Base-by-base conservation (phyloP, 495 filamentous ascomycete genomes). In the Cercophora newfieldiana region DNA sequence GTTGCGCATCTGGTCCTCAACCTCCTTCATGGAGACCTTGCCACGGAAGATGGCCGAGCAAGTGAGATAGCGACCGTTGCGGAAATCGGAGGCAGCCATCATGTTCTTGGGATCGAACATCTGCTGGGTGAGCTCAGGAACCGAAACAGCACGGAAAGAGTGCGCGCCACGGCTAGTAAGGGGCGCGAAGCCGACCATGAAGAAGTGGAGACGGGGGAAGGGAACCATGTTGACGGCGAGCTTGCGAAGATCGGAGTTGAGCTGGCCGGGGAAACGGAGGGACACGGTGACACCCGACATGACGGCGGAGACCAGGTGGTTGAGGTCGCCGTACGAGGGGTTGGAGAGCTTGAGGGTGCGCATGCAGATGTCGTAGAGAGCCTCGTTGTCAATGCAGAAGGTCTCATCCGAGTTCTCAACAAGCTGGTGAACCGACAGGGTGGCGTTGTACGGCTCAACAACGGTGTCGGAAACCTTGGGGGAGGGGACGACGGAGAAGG, bases 91-190 rank as follows among this genome's bases (percentile, higher is more conserved):
- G 63, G 95, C 95, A 81, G 95, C 95, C 95, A 99, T 99, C 95
- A 99, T 99, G 88, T 99, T 99, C 91, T 99, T 99, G 75, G 95
- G 95, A 86, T 99, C 95, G 86, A 92, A 99, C 93, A 99, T 99
- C 82, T 99, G 95, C 86, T 99, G 95, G 76, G 95, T 99, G 81
- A 99, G 87, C 87, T 99, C 95, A 33, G 96, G 95, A 66, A 99
- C 95, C 76, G 88, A 91, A 79, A 99, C 90, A 68, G 96, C 93
- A 78, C 95, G 96, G 95, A 98, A 99, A 67, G 89, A 90, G 87
- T 93, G 77, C 73, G 94, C 88, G 75, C 94, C 93, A 80, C 95
- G 93, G 87, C 91, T 94, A 78, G 95, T 99, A 71, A 99, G 89
- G 78, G 95, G 95, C 80, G 95, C 94, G 81, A 99, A 99, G 78